A percentile compares a stretch with the other conserved stretches of the same genome.
Evolutionary conservation across 176 grass and related monocot genomes (phyloP).

Genomic region (Raddia guianensis): DNA sequence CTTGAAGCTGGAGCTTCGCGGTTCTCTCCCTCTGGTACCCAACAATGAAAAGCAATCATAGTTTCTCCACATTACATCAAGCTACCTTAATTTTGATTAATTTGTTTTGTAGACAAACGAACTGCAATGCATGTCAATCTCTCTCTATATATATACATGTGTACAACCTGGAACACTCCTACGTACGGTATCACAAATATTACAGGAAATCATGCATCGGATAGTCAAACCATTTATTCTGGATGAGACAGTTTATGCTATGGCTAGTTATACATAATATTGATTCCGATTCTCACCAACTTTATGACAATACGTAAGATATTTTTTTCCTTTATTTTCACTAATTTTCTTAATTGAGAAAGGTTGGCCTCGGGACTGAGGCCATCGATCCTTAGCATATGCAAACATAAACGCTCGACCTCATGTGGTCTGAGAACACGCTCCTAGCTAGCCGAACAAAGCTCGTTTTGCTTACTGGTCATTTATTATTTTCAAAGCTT

Average conservation of each 20-base stretch:
- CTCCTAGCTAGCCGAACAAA: too few relatives aligned
- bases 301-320: too few relatives aligned
- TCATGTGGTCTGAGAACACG: too few relatives aligned
- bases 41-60: background rate
- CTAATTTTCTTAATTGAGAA: too few relatives aligned
- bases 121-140: background rate
- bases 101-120: background rate
- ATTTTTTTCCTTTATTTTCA: too few relatives aligned
- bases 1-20: slow-evolving; percentile 29
- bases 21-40: slow-evolving; percentile 51
- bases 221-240: background rate
- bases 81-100: background rate
- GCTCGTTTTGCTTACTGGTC: too few relatives aligned
- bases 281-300: background rate
- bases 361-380: too few relatives aligned
- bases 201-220: background rate
- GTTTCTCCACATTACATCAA: background rate
- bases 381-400: too few relatives aligned
- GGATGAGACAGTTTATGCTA: background rate
- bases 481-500: background rate
- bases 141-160: too few relatives aligned
- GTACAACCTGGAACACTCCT: too few relatives aligned
- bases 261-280: background rate
- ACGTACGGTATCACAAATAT: too few relatives aligned
- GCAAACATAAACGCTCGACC: too few relatives aligned